Base-by-base conservation (phyloP, 2,329 filamentous ascomycete species). In the Chlorencoelia australis region DNA sequence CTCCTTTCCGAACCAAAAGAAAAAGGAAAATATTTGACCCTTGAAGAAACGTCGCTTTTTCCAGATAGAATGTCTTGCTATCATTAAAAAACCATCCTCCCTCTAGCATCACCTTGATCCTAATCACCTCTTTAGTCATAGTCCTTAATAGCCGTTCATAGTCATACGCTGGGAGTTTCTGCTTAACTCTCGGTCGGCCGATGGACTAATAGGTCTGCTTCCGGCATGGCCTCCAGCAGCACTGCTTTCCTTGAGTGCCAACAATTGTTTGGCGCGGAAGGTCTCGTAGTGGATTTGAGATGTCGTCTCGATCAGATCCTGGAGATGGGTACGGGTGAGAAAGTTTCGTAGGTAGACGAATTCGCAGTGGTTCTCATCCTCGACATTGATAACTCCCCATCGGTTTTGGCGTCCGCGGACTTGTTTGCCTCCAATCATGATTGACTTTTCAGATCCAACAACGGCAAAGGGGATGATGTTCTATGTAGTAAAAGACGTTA, bases 251-350 rank as follows among this genome's bases (percentile, higher is more conserved):
- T 96, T 98, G 61, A 98, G 75, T 40, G 91, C 91, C 59, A 98
- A 69, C 56, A 98, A 72, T 67, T 98, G 91, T 79, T 98, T 98
- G 56, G 91, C 88, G 65, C 91, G 88, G 88, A 98, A 98, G 42
- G 87, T 94, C 73, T 98, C 91, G 73, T 98, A 98, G 74, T 98
- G 91, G 65, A 95, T 98, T 71, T 98, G 91, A 52, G 88, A 95
- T 31, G 91, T 98, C 20, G 91, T 98, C 69, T 98, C 91, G 64
- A 98, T 95, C 51, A 98, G 77, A 58, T 98, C 91, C 72, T 98
- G 91, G 40, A 98, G 77, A 65, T 98, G 91, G 47, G 91, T 96
- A 59, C 91, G 86, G 54, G 93, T 94, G 48, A 98, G 77, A 77
- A 98, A 98, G 73, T 98, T 89, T 61, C 91, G 82, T 45, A 98